Evolutionary conservation across 768 basidiomycete genomes (phyloP), one percentile per base, ranked within the genome.

Genomic region (Boletus barrowsii): DNA sequence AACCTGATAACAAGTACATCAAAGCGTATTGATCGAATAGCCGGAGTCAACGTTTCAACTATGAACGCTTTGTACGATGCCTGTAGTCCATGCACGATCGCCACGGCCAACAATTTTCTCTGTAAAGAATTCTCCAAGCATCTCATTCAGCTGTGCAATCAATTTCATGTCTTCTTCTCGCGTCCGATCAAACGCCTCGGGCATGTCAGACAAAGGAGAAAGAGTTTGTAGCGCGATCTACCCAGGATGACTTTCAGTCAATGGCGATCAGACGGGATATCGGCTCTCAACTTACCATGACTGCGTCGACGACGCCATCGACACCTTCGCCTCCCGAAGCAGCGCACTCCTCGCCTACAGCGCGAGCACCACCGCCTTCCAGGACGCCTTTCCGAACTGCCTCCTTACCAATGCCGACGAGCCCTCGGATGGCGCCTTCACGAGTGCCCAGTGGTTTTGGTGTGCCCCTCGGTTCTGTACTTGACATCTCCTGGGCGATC

Each of bases 341-440:
- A 32, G 74, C 69, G 57, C 80, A 84, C 65, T 90, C 89, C 39
- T 78, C 82, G 4, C 86, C 88, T 4, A 93, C 80, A 5, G 88
- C 80, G 49, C 81, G 83, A 7, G 87, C 87, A 15, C 90, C 91
- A 3, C 88, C 87, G 18, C 88, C 86, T 57, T 90, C 88, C 3
- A 93, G 79, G 11, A 93, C 73, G 1, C 91, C 91, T 68, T 92
- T 89, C 37, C 88, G 73, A 9, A 93, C 83, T 10, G 91, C 91
- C 57, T 92, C 90, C 62, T 90, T 86, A 0, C 92, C 92, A 3
- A 95, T 85, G 15, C 87, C 88, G 22, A 90, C 79, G 30, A 97
- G 77, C 17, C 93, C 93, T 2, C 93, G 83, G 35, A 98, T 84
- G 0, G 95, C 91, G 41, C 96, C 93, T 70, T 95, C 90, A 51